Conservation (phyloP, 305 asterid genomes). For the Solanum hybrid region DNA sequence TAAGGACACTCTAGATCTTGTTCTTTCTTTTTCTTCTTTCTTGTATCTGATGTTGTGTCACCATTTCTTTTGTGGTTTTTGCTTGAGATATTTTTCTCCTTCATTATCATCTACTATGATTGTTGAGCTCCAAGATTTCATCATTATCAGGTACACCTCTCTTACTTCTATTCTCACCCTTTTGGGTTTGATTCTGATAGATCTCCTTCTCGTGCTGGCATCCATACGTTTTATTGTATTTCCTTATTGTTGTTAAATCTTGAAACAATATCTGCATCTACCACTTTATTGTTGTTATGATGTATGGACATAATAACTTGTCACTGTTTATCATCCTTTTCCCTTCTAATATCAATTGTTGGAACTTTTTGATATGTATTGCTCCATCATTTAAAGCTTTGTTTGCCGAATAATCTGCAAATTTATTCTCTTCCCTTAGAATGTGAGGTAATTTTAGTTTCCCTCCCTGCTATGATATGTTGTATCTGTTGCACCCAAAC, state of each 20-base stretch:
- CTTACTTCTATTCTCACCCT: not conserved
- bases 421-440: not conserved
- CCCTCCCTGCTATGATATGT: not conserved
- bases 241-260: not conserved
- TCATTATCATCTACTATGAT: not conserved
- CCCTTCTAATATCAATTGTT: not conserved
- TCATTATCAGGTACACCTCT: not conserved
- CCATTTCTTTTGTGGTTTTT: not conserved
- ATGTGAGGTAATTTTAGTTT: not conserved
- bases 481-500: not conserved
- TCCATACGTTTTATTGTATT: too few relatives aligned
- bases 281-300: not conserved
- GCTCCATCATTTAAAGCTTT: not conserved
- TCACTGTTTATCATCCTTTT: not conserved
- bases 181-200: not conserved
- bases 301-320: not conserved
- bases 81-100: not conserved
- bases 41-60: not conserved
- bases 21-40: not conserved
- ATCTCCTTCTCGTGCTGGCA: not conserved
- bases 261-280: not conserved
- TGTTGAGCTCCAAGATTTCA: not conserved
- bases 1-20: not conserved
- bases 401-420: not conserved
- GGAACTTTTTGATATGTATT: too few relatives aligned